Conservation (phyloP, 2,329 filamentous ascomycete species). For the Pseudofabraea citricarpa region DNA sequence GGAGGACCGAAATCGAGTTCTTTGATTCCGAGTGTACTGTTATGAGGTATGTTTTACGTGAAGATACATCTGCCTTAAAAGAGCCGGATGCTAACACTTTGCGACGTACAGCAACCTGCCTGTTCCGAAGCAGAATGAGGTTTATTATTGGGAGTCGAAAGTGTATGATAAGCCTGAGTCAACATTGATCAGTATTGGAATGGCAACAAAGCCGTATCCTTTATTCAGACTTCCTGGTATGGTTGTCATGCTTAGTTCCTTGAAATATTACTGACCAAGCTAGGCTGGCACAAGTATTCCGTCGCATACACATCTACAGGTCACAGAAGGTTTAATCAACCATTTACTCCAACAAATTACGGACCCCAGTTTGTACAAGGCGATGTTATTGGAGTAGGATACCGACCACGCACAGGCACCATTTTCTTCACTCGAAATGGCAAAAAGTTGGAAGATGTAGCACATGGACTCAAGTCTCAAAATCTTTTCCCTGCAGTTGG, state of each 20-base stretch:
- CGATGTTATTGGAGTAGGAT: conserved; percentile 93
- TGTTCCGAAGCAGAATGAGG: conserved; percentile 97
- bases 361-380: conserved; percentile 84
- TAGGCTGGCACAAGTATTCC: conserved; percentile 88
- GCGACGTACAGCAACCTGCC: conserved; percentile 69
- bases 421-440: conserved; percentile 98
- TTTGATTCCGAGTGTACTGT: conserved; percentile 98
- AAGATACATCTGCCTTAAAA: no score
- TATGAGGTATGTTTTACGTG: conserved; percentile 17
- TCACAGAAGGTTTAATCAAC: conserved; percentile 85
- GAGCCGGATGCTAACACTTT: neutral
- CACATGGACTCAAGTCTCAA: conserved; percentile 85
- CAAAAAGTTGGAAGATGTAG: conserved; percentile 92
- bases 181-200: conserved; percentile 82
- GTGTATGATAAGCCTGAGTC: conserved; percentile 94
- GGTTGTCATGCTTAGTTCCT: conserved; percentile 21
- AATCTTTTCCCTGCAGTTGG: conserved; percentile 99
- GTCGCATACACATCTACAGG: conserved; percentile 88
- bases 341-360: conserved; percentile 75
- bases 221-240: conserved; percentile 88
- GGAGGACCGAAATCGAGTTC: conserved; percentile 94
- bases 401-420: conserved; percentile 87
- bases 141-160: conserved; percentile 99
- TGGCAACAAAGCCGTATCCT: conserved; percentile 96
- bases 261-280: conserved; percentile 3